Evolutionary conservation across 352 stramenopile genomes (phyloP).

Genomic region (Globisporangium takayamanum): DNA sequence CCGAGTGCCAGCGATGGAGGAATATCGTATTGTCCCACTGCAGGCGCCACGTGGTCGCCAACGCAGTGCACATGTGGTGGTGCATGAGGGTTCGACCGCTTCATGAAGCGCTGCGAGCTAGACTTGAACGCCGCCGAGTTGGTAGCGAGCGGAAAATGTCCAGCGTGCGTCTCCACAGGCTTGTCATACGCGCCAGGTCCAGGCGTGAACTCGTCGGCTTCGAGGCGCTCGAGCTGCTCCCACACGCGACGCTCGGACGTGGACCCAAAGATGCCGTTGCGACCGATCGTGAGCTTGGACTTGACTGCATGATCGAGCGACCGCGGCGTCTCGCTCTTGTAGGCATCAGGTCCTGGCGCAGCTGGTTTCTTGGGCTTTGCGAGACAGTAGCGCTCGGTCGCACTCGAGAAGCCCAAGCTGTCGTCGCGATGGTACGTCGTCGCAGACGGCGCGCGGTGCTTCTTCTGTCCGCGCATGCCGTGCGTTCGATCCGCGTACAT

Average conservation of each 20-base stretch:
- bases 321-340: slow-evolving; percentile 55
- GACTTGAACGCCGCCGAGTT: slow-evolving; percentile 60
- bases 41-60: slow-evolving; percentile 30
- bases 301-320: slow-evolving; percentile 48
- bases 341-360: slow-evolving; percentile 42
- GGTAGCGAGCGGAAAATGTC: slow-evolving; percentile 27
- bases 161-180: slow-evolving; percentile 18
- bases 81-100: slow-evolving; percentile 29
- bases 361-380: slow-evolving; percentile 26
- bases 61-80: slow-evolving; percentile 51
- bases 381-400: slow-evolving; percentile 55
- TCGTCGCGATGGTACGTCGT: slow-evolving; percentile 26
- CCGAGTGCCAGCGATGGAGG: not conserved
- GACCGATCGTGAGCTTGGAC: slow-evolving; percentile 42
- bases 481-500: slow-evolving; percentile 29
- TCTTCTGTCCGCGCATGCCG: slow-evolving; percentile 11
- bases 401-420: slow-evolving; percentile 60
- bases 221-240: slow-evolving; percentile 42
- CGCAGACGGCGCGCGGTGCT: slow-evolving; percentile 2
- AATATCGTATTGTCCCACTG: slow-evolving; percentile 53
- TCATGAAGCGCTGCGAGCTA: slow-evolving; percentile 40
- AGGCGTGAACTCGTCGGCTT: slow-evolving; percentile 39
- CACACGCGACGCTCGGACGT: slow-evolving; percentile 69
- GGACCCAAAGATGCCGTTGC: slow-evolving; percentile 68
- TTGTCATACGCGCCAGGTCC: slow-evolving; percentile 52